A percentile compares a stretch with the other conserved stretches of the same genome.
phyloP scores from a whole-genome alignment of 2,329 filamentous ascomycete genomes.

The Coleophoma eucalyptorum region DNA sequence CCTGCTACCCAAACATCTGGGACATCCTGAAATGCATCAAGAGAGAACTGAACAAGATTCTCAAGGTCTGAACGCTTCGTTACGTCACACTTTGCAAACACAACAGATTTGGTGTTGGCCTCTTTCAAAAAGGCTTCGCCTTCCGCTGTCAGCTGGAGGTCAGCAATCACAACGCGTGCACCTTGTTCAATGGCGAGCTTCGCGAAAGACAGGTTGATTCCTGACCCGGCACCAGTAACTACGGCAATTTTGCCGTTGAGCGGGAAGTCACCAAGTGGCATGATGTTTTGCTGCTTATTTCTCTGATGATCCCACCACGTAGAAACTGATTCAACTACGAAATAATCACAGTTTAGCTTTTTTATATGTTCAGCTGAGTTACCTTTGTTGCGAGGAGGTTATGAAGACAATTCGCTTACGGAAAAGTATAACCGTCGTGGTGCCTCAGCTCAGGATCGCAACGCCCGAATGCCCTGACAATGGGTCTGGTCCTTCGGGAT shows the following conservation, averaged over 20 bases:
- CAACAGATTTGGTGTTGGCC: slow-evolving; percentile 8
- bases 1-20: slow-evolving; percentile 33
- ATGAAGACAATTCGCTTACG: no score
- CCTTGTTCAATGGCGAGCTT: slow-evolving; percentile 8
- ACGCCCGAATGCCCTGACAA: no score
- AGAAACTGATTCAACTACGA: no score
- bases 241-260: slow-evolving; percentile 1
- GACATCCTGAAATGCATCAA: slow-evolving; percentile 24
- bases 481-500: no score
- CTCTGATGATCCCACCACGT: no score
- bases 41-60: slow-evolving; percentile 19
- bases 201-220: slow-evolving; percentile 10
- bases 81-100: slow-evolving; percentile 29
- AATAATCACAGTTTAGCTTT: no score
- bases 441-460: no score
- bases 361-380: no score
- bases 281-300: no score
- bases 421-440: no score
- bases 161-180: slow-evolving; percentile 28
- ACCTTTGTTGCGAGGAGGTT: no score
- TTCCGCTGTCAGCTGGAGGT: slow-evolving; percentile 27
- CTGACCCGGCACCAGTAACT: slow-evolving; percentile 1
- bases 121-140: slow-evolving; percentile 22
- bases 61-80: slow-evolving; percentile 26
- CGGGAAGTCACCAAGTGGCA: background rate